Conservation (phyloP, 495 filamentous ascomycete species). For the Neurospora hispaniola region DNA sequence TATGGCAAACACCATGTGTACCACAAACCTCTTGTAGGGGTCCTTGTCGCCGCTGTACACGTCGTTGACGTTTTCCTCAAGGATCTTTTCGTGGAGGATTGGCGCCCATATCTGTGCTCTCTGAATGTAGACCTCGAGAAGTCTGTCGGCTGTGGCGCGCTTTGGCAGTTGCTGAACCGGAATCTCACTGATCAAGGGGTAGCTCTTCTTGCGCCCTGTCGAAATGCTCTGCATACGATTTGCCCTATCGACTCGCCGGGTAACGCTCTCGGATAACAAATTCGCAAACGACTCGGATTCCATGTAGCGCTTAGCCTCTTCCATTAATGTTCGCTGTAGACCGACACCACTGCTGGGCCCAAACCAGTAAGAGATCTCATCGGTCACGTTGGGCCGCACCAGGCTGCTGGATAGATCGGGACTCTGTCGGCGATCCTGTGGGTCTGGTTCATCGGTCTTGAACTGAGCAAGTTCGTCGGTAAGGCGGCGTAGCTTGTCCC, state of each 20-base stretch:
- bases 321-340: constrained; percentile 88
- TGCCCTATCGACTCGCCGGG: constrained; percentile 17
- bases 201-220: constrained; percentile 39
- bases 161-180: constrained; percentile 60
- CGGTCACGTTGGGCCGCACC: constrained; percentile 67
- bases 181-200: constrained; percentile 67
- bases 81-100: constrained; percentile 70
- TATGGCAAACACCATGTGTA: constrained; percentile 84
- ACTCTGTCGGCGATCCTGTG: constrained; percentile 59
- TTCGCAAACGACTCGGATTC: constrained; percentile 78
- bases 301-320: constrained; percentile 81
- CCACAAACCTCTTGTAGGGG: constrained; percentile 72
- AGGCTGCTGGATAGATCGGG: constrained; percentile 74
- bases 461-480: constrained; percentile 60
- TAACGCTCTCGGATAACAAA: constrained; percentile 58
- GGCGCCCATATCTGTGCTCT: constrained; percentile 82
- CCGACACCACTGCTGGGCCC: constrained; percentile 89
- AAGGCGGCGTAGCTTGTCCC: constrained; percentile 66
- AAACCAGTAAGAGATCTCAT: constrained; percentile 74
- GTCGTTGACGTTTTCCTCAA: constrained; percentile 63
- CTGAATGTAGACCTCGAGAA: constrained; percentile 70
- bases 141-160: constrained; percentile 52
- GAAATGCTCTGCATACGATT: constrained; percentile 28
- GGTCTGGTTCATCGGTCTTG: constrained; percentile 50
- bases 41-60: constrained; percentile 68